Base-by-base conservation (phyloP, 164 flowering plant species). In the Magnolia sinica region DNA sequence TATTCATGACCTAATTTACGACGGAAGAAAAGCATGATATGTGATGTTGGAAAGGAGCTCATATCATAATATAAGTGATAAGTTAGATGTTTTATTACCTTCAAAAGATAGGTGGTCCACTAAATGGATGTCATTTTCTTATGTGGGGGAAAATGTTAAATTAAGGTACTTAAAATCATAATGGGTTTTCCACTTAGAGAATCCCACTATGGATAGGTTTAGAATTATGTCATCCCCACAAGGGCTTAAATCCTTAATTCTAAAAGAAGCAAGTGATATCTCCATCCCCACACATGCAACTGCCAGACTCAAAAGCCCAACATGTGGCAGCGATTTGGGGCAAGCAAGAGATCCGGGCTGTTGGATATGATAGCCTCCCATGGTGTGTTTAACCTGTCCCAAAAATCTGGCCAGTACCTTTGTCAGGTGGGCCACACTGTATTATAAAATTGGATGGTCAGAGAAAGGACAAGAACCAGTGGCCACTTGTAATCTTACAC, bases 1-100 rank as follows among this genome's bases (percentile, higher is more conserved):
- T 71, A 20, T 31, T 80, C 83, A 82, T 84, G 80, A 84, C 84
- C 86, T 82, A 84, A 80, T 77, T 74, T 64, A 31, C 16, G 52
- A 29, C 63, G 59, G 16, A 71, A 10, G 24, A 22, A 45, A 37
- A 16, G 61, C 37, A 18, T 69, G 64, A 75, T n/a, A 67, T 52
- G 65, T 27, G 7, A 16, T 13, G 58, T 58, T 19, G 3, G 0
- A 27, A 2, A 55, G 11, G 61, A 55, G 13, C 18, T 19, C 9
- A 55, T 31, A 31, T 14, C 49, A 68, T 68, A 29, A 68, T 68
- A 29, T 31, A 29, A 37, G 67, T 59, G 59, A 69, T 24, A 64
- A 76, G 59, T 55, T 45, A n/a, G 37, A 49, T 20, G 29, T 1
- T 29, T 31, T 1, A 10, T 22, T n/a, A 49, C 23, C n/a, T 76